phyloP scores from a whole-genome alignment of 78 protist species.

The Protostelium mycophagum region DNA sequence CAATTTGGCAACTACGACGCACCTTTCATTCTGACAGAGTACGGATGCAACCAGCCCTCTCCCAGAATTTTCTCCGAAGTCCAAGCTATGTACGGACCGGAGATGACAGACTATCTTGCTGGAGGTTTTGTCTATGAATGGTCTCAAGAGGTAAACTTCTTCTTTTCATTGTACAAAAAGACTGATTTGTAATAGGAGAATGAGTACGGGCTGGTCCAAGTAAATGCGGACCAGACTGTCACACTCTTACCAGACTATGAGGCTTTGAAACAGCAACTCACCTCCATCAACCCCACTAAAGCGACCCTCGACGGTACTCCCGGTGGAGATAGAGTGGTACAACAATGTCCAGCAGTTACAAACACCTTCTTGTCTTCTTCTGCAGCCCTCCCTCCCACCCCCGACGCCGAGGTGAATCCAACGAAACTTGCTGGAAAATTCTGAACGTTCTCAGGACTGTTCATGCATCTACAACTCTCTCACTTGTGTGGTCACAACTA shows the following conservation, averaged over 20 bases:
- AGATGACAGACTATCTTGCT: not conserved
- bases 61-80: not conserved
- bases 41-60: not conserved
- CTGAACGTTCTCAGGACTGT: no score
- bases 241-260: not conserved
- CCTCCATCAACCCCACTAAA: not conserved
- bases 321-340: not conserved
- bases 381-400: not conserved
- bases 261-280: not conserved
- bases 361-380: no score
- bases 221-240: not conserved
- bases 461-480: no score
- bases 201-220: not conserved
- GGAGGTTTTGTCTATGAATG: not conserved
- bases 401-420: no score
- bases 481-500: no score
- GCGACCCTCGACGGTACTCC: not conserved
- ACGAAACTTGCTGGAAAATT: no score
- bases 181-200: not conserved
- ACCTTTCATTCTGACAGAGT: not conserved
- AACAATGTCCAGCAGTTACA: not conserved
- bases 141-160: not conserved
- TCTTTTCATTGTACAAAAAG: no score
- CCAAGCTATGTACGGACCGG: not conserved
- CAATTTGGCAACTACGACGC: not conserved